Evolutionary conservation across 768 basidiomycete genomes (phyloP).

Genomic region (Nevesoporus exiguus): DNA sequence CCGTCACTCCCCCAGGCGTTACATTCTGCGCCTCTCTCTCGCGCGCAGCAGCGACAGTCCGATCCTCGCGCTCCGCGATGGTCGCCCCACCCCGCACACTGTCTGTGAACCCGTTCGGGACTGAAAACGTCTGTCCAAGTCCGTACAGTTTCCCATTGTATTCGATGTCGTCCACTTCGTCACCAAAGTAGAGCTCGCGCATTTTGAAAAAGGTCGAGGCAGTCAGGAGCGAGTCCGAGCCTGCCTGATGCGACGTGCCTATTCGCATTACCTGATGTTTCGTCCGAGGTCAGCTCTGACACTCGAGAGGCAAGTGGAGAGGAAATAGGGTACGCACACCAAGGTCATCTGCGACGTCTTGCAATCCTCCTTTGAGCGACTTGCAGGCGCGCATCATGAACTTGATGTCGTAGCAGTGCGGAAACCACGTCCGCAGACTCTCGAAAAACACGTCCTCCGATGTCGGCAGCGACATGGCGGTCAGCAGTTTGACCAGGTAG

Average conservation of each 20-base stretch:
- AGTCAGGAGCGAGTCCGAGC: constrained; percentile 94
- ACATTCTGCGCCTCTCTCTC: constrained; percentile 53
- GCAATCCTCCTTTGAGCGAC: constrained; percentile 79
- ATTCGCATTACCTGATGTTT: constrained; percentile 72
- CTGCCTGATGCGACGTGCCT: constrained; percentile 91
- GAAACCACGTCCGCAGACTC: constrained; percentile 88
- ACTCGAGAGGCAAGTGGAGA: neutral
- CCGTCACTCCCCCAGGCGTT: constrained; percentile 41
- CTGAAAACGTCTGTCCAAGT: constrained; percentile 73
- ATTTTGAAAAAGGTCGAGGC: constrained; percentile 96
- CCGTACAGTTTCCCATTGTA: constrained; percentile 84
- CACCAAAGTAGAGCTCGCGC: constrained; percentile 87
- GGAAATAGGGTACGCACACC: constrained; percentile 57
- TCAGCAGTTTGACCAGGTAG: constrained; percentile 93
- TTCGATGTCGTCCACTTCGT: constrained; percentile 78
- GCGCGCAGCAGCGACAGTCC: constrained; percentile 41
- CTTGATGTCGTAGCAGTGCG: constrained; percentile 96
- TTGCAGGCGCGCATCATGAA: constrained; percentile 90
- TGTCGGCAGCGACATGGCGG: constrained; percentile 79
- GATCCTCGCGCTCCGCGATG: constrained; percentile 78
- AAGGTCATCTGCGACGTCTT: constrained; percentile 94
- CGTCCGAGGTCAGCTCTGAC: neutral
- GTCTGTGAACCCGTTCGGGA: constrained; percentile 63
- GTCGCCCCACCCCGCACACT: constrained; percentile 68
- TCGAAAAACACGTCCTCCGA: constrained; percentile 90